Percentiles rank a stretch among this genome's conserved stretches.
Conservation (phyloP, 352 stramenopile genomes). For the Pythium rishiriense region DNA sequence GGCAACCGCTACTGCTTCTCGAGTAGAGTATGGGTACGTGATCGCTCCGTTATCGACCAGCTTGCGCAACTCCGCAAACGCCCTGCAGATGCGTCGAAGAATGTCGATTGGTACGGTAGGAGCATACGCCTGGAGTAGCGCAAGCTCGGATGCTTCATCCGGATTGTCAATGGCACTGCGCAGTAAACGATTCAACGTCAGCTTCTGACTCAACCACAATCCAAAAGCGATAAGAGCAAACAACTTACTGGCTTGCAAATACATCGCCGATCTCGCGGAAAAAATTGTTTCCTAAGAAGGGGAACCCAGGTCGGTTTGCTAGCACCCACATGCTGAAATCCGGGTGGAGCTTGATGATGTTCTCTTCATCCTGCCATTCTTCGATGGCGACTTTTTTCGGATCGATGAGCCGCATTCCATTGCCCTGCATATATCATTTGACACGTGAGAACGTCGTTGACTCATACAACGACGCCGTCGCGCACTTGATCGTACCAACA, state of each 20-base stretch:
- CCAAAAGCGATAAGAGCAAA: background rate
- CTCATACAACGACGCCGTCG: background rate
- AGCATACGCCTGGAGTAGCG: slow-evolving; percentile 89
- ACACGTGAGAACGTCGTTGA: too few relatives aligned
- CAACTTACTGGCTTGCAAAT: slow-evolving; percentile 88
- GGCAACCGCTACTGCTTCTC: slow-evolving; percentile 93
- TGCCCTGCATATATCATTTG: slow-evolving; percentile 58
- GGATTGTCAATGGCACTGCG: slow-evolving; percentile 86
- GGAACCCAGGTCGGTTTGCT: slow-evolving; percentile 95
- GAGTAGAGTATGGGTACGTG: slow-evolving; percentile 93
- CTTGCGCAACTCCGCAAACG: slow-evolving; percentile 91
- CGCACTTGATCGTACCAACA: slow-evolving; percentile 51
- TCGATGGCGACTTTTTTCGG: slow-evolving; percentile 65
- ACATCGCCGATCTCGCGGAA: slow-evolving; percentile 93
- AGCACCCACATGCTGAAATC: slow-evolving; percentile 94
- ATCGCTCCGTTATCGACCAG: slow-evolving; percentile 89
- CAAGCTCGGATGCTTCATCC: slow-evolving; percentile 89
- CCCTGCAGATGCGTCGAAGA: slow-evolving; percentile 79
- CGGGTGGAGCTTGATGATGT: slow-evolving; percentile 90
- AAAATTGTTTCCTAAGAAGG: slow-evolving; percentile 98
- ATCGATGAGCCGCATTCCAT: slow-evolving; percentile 87
- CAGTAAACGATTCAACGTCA: background rate
- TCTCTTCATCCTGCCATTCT: slow-evolving; percentile 58
- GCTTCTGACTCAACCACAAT: background rate
- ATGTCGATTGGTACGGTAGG: slow-evolving; percentile 75